Evolutionary conservation across 225 moss, liverwort and hornwort species (phyloP).

Genomic region (Rhytidiadelphus loreus): DNA sequence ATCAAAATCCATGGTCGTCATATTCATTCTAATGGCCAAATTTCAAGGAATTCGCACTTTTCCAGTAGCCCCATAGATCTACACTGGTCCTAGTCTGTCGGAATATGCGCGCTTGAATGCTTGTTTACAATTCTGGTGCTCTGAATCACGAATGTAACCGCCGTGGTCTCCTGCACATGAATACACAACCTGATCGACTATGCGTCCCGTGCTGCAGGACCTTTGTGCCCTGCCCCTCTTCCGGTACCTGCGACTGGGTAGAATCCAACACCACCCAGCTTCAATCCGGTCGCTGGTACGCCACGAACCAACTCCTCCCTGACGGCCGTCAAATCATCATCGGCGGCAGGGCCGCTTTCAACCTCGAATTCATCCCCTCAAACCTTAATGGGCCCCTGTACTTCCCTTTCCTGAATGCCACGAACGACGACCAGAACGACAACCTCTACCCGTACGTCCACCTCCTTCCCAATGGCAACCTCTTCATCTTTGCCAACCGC

Average conservation of each 20-base stretch:
- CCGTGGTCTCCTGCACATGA: neutral
- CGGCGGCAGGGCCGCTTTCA: slow-evolving; percentile 32
- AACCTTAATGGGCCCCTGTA: slow-evolving; percentile 10
- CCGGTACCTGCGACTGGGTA: slow-evolving; percentile 45
- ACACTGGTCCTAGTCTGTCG: neutral
- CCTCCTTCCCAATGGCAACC: slow-evolving; percentile 42
- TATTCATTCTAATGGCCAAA: neutral
- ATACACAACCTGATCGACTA: neutral
- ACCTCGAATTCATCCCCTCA: slow-evolving; percentile 29
- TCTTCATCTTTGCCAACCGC: slow-evolving; percentile 47
- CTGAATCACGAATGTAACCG: neutral
- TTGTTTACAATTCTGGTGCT: neutral
- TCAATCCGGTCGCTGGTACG: slow-evolving; percentile 53
- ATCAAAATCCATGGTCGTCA: neutral
- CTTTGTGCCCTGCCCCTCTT: slow-evolving; percentile 23
- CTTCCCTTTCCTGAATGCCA: slow-evolving; percentile 34
- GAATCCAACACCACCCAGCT: slow-evolving; percentile 21
- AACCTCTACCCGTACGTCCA: slow-evolving; percentile 57
- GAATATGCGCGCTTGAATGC: neutral
- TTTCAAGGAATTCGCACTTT: neutral
- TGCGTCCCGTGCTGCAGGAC: slow-evolving; percentile 11
- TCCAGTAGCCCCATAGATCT: neutral
- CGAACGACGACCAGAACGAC: slow-evolving; percentile 47
- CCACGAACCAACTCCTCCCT: slow-evolving; percentile 49
- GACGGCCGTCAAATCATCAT: slow-evolving; percentile 49